These are phyloP conservation scores for Capsicum baccatum DNA, from an alignment of 257 asterid species.

Conservation along the genomic window DNA sequence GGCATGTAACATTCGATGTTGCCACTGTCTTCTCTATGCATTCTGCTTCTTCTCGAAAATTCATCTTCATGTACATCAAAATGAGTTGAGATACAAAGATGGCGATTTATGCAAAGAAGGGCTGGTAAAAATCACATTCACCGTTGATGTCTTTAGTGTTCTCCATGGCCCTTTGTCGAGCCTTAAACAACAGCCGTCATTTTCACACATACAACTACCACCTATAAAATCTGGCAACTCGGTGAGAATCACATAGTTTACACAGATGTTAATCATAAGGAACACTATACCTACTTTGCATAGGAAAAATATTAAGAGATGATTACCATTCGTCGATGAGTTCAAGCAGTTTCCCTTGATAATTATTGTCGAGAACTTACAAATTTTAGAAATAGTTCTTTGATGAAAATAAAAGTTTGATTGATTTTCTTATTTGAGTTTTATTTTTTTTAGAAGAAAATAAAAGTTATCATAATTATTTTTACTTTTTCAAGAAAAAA, in stretches of 20 bases:
- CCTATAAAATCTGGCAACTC: constrained; percentile 70
- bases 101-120: neutral
- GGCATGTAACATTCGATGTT: neutral
- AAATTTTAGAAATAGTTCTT: constrained; percentile 19
- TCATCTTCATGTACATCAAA: constrained; percentile 30
- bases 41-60: constrained; percentile 30
- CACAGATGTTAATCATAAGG: neutral
- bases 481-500: too few relatives aligned
- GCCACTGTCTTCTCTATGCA: constrained; percentile 8
- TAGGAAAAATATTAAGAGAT: neutral
- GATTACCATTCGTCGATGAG: constrained; percentile 55
- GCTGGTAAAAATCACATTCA: neutral
- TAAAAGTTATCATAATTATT: too few relatives aligned
- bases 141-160: neutral
- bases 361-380: constrained; percentile 61
- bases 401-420: too few relatives aligned
- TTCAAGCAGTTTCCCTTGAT: constrained; percentile 56
- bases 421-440: too few relatives aligned
- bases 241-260: constrained; percentile 32
- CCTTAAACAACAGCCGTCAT: constrained; percentile 61
- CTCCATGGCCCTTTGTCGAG: constrained; percentile 78
- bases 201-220: constrained; percentile 57
- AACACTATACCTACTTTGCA: neutral
- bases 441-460: too few relatives aligned
- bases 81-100: neutral